These are phyloP conservation scores for Scenedesmus sp. DNA, from an alignment of 163 green algal genomes.

Conservation along the genomic window DNA sequence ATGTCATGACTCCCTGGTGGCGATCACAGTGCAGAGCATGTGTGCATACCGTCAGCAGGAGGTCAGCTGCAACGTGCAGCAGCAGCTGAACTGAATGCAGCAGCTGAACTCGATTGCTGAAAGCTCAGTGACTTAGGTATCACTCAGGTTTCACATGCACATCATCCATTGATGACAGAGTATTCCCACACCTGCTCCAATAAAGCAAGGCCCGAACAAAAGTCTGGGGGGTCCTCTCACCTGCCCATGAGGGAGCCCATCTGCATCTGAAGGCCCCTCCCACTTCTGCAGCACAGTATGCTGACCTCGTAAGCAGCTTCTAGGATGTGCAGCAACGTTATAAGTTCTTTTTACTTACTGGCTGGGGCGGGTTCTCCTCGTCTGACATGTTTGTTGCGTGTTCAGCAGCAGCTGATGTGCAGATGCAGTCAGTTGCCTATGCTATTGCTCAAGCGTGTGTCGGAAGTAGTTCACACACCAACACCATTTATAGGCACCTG, in stretches of 20 bases:
- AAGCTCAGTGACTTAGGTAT: too few species aligned
- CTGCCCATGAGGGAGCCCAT: conserved; percentile 63
- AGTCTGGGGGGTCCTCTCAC: not conserved
- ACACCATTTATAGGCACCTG: too few species aligned
- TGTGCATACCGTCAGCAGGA: too few species aligned
- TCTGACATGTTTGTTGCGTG: not conserved
- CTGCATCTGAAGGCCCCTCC: conserved; percentile 62
- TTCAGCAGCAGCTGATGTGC: not conserved
- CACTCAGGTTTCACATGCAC: not conserved
- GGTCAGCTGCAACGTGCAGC: too few species aligned
- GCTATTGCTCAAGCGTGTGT: not conserved
- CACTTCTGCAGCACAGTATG: conserved; percentile 52
- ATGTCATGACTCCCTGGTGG: conserved; percentile 68
- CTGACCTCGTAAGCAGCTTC: not conserved
- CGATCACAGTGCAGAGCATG: not conserved
- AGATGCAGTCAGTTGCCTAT: not conserved
- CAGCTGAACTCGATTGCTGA: too few species aligned
- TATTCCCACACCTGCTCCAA: not conserved
- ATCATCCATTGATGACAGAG: not conserved
- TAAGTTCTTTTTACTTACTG: not conserved
- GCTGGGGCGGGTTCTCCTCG: not conserved
- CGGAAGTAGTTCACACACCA: too few species aligned
- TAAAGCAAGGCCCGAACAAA: not conserved
- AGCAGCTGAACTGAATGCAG: too few species aligned
- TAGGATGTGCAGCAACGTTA: not conserved